Evolutionary conservation across 2,329 filamentous ascomycete genomes (phyloP).

Genomic region (Penicillium sp.): DNA sequence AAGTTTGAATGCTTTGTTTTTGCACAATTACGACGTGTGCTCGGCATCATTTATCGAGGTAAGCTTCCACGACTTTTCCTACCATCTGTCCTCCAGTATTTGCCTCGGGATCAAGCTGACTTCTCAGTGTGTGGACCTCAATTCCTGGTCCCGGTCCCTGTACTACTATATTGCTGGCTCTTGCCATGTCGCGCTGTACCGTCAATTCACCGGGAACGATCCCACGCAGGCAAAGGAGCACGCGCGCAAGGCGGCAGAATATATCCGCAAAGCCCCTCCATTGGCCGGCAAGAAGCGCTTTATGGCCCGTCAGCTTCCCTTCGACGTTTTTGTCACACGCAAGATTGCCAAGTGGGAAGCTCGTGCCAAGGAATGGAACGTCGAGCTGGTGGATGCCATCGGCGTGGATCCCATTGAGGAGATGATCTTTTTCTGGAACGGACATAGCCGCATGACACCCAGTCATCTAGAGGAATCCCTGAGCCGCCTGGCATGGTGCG

Average conservation of each 20-base stretch:
- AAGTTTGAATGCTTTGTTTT: constrained; percentile 75
- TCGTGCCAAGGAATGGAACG: constrained; percentile 66
- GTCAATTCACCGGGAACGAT: constrained; percentile 46
- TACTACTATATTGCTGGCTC: constrained; percentile 88
- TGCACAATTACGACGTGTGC: constrained; percentile 75
- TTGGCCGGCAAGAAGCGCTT: constrained; percentile 84
- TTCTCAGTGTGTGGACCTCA: constrained; percentile 69
- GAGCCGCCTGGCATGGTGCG: constrained; percentile 67
- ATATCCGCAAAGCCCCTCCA: constrained; percentile 71
- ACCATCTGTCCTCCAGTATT: too few relatives aligned
- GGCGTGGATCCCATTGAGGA: constrained; percentile 81
- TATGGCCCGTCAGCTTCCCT: constrained; percentile 85
- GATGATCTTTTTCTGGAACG: constrained; percentile 94
- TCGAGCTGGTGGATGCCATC: constrained; percentile 77
- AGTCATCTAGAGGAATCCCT: constrained; percentile 67
- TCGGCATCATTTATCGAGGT: constrained; percentile 71
- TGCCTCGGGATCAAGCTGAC: not conserved
- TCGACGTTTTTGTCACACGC: constrained; percentile 81
- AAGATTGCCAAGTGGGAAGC: constrained; percentile 90
- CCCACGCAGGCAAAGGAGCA: constrained; percentile 56
- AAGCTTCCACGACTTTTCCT: constrained; percentile 22
- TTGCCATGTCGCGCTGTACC: constrained; percentile 80
- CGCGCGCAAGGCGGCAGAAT: constrained; percentile 68
- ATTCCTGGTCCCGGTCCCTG: constrained; percentile 86
- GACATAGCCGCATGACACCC: constrained; percentile 75